Base-by-base conservation (phyloP, 106 monocot species). In the Allium cepa region DNA sequence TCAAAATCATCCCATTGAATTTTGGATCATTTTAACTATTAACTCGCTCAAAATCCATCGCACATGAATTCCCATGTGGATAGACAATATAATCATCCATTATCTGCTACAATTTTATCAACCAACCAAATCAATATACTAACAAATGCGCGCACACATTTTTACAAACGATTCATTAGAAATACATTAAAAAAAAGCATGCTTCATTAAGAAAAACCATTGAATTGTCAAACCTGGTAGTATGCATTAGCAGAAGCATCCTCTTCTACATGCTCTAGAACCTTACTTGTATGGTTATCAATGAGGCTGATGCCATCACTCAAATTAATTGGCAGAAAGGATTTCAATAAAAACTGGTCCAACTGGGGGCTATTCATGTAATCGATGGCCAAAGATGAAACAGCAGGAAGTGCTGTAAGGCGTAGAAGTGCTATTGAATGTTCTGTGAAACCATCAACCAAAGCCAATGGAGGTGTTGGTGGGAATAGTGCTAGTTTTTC, bases 401-500 rank as follows among this genome's bases (percentile, higher is more conserved):
- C 83, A 26, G 72, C 56, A 11, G 99, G 99, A 73, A 99, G 93
- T 17, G 84, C 80, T 10, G 80, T 71, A 17, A 99, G 84, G 8
- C 59, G 76, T 36, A 83, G 52, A 13, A 92, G 76, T 26, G 76
- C 55, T 27, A 75, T 51, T 64, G 62, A 70, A 49, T 82, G 79
- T 66, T 90, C 82, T 75, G 55, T 71, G 72, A 82, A 99, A 72
- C 77, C 72, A 63, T 87, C 75, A 62, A 90, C 71, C 73, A 99
- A 75, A 66, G 27, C 69, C 72, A 77, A 62, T 77, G 80, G 76
- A 73, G 84, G 85, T 66, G 90, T 83, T 18, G 93, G 81, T 11
- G 92, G 99, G 76, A 93, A 93, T 4, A 72, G 26, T 47, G 87
- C 83, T 49, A 93, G 56, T 69, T 82, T 68, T 74, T 90, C 99